Evolutionary conservation across 495 filamentous ascomycete species (phyloP).

Genomic region (Podospora sp.): DNA sequence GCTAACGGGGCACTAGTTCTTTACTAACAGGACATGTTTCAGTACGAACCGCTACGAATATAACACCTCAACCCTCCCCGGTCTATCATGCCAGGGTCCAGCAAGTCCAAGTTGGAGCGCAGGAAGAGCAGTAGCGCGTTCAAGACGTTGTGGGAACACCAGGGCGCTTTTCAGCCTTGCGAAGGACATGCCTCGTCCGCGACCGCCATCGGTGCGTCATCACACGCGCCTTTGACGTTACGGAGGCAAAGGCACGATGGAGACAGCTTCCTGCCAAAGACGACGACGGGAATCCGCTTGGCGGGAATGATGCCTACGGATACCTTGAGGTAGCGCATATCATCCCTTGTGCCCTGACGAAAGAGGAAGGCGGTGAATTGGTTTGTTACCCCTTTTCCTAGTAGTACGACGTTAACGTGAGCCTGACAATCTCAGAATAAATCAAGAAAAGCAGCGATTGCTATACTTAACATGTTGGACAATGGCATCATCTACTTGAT

Average conservation of each 20-base stretch:
- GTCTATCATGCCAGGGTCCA: slow-evolving; percentile 22
- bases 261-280: slow-evolving; percentile 4
- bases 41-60: slow-evolving; percentile 31
- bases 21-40: neutral
- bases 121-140: slow-evolving; percentile 16
- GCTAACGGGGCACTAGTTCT: neutral
- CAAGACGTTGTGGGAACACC: slow-evolving; percentile 25
- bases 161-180: slow-evolving; percentile 17
- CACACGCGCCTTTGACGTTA: slow-evolving; percentile 16
- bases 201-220: slow-evolving; percentile 28
- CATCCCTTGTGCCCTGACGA: slow-evolving; percentile 1
- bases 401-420: no score
- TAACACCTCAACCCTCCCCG: slow-evolving; percentile 29
- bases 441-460: neutral
- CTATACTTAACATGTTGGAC: neutral
- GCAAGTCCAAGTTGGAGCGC: slow-evolving; percentile 5
- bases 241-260: slow-evolving; percentile 1
- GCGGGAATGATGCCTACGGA: neutral
- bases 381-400: neutral
- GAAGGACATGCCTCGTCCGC: slow-evolving; percentile 22
- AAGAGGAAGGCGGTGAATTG: neutral
- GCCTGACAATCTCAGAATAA: neutral
- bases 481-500: neutral
- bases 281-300: slow-evolving; percentile 23
- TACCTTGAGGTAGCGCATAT: slow-evolving; percentile 7